Base-by-base conservation (phyloP, 2,329 filamentous ascomycete species). In the Phialocephala sp. region DNA sequence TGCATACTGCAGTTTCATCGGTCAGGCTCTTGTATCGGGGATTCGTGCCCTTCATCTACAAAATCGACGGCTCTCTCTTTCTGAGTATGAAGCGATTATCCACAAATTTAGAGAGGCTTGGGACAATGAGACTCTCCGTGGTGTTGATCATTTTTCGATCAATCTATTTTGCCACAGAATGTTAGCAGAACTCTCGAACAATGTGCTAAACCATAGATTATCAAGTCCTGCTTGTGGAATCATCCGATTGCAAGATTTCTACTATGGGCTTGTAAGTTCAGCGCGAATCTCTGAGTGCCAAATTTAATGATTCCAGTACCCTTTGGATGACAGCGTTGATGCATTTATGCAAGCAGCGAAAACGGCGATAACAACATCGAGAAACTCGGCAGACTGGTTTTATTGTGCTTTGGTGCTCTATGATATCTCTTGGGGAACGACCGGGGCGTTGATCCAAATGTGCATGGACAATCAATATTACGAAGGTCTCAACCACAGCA, bases 221-320 rank as follows among this genome's bases (percentile, higher is more conserved):
- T 63, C 60, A 54, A 63, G 36, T 12, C 60, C 64, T 24, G 60
- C 64, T 37, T 66, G 64, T 59, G 64, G 64, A 24, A n/a, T 63
- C 43, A 32, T 55, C 20, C 22, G 22, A 12, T 60, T 66, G 18
- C 64, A 41, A 58, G 64, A 66, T 60, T 64, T 64, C 22, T 45
- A 35, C 35, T 36, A 50, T 37, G 60, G 62, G 35, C 62, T 59
- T 45, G 62, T 64, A 60, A 60, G 62, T 45, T 60, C n/a, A 24
- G 14, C 41, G 2, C 12, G 14, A 22, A n/a, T 8, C 6, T 20
- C 45, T 4, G 32, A 47, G 18, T 50, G 18, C n/a, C 8, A 27
- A 41, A n/a, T 35, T 24, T 62, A 52, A 62, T 50, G 5, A 35
- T 45, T 22, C 15, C 39, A 62, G 60, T 62, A 62, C 32, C 60